A percentile compares a stretch with the other conserved stretches of the same genome.
Evolutionary conservation across 2,329 filamentous ascomycete species (phyloP).

Genomic region (Penicillium sumatraense): DNA sequence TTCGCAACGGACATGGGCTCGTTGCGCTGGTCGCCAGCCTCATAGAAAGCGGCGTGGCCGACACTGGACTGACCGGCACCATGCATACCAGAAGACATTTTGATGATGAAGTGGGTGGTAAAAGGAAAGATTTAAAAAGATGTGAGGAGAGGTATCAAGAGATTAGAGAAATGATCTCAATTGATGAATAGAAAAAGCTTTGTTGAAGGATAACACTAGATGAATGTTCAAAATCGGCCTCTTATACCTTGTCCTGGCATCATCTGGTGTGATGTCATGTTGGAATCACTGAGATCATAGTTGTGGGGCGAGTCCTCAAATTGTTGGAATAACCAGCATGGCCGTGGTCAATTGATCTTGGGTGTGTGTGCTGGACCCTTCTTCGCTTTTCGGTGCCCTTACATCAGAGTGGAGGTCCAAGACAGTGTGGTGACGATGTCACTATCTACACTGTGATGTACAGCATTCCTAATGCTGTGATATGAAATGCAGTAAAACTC

Average conservation of each 20-base stretch:
- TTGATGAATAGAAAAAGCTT: neutral
- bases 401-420: conserved; percentile 17
- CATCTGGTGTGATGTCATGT: conserved; percentile 29
- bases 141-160: neutral
- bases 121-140: neutral
- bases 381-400: conserved; percentile 6
- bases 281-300: conserved; percentile 35
- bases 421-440: conserved; percentile 11
- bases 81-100: conserved; percentile 37
- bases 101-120: conserved; percentile 3
- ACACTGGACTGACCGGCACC: conserved; percentile 64
- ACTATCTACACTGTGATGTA: too few relatives aligned
- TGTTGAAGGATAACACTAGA: neutral
- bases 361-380: conserved; percentile 16
- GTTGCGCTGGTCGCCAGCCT: conserved; percentile 77
- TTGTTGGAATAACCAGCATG: conserved; percentile 11
- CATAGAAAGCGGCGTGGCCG: conserved; percentile 69
- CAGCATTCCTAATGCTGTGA: too few relatives aligned
- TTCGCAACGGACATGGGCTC: conserved; percentile 56
- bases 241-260: conserved; percentile 22
- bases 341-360: conserved; percentile 1
- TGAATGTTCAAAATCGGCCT: neutral
- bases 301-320: conserved; percentile 22
- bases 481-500: too few relatives aligned
- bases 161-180: neutral